Conservation (phyloP, 495 filamentous ascomycete species). For the Extremus antarcticus region DNA sequence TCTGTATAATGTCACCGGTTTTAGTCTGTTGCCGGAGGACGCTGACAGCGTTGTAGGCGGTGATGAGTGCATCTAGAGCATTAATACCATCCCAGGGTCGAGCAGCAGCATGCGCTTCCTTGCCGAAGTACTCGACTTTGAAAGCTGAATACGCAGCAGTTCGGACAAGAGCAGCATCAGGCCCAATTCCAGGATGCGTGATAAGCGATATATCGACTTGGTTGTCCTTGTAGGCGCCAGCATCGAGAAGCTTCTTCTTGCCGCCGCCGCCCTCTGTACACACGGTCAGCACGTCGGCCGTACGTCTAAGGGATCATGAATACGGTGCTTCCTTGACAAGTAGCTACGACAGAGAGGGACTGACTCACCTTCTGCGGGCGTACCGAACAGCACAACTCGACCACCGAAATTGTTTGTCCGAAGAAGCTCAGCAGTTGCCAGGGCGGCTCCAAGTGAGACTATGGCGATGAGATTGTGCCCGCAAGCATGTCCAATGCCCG, state of each 20-base stretch:
- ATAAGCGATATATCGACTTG: slow-evolving; percentile 54
- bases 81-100: slow-evolving; percentile 56
- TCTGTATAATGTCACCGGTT: slow-evolving; percentile 49
- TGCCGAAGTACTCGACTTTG: slow-evolving; percentile 42
- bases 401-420: slow-evolving; percentile 39
- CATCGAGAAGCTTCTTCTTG: slow-evolving; percentile 53
- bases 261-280: slow-evolving; percentile 48
- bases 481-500: slow-evolving; percentile 20
- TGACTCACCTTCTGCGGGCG: slow-evolving; percentile 48
- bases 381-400: slow-evolving; percentile 53
- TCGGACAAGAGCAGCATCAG: slow-evolving; percentile 35
- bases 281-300: not conserved
- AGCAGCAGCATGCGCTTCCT: slow-evolving; percentile 47
- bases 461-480: slow-evolving; percentile 24
- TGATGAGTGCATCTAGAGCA: slow-evolving; percentile 50
- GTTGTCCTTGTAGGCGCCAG: slow-evolving; percentile 46
- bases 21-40: slow-evolving; percentile 54
- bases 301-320: no score
- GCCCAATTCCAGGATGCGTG: slow-evolving; percentile 40
- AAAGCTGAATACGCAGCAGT: slow-evolving; percentile 41
- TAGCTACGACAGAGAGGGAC: no score
- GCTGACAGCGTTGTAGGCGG: slow-evolving; percentile 50
- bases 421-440: slow-evolving; percentile 46
- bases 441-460: slow-evolving; percentile 46
- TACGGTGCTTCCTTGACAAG: no score